phyloP scores from a whole-genome alignment of 257 asterid species.

The Nemophila menziesii region DNA sequence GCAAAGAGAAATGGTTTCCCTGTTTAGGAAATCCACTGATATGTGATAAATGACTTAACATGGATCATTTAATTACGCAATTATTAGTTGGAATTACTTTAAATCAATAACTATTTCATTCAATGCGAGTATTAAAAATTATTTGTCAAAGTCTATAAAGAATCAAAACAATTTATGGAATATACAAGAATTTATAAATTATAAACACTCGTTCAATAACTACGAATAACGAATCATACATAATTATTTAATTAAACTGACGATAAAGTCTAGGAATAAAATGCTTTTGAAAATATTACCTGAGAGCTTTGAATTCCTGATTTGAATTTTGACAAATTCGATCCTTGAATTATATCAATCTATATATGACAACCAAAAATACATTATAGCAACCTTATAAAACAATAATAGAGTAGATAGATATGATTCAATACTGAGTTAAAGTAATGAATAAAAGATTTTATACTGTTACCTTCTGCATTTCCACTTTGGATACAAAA shows the following conservation, averaged over 20 bases:
- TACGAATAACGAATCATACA: not conserved
- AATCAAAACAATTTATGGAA: not conserved
- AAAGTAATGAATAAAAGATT: not conserved
- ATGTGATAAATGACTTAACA: not conserved
- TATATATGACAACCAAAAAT: constrained; percentile 13
- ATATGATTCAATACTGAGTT: not conserved
- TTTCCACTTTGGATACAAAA: constrained; percentile 66
- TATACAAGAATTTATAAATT: not conserved
- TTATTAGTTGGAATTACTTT: not conserved
- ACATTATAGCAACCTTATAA: not conserved
- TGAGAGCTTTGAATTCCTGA: constrained; percentile 78
- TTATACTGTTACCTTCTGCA: constrained; percentile 64
- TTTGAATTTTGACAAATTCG: constrained; percentile 67
- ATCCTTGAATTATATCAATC: constrained; percentile 77
- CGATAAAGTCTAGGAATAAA: not conserved
- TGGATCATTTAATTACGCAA: not conserved
- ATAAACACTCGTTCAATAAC: not conserved
- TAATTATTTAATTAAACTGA: not conserved
- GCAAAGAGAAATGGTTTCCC: constrained; percentile 77
- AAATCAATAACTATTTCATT: not conserved
- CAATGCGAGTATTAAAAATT: too few species aligned
- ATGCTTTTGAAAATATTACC: constrained; percentile 24
- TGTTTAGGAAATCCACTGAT: constrained; percentile 20
- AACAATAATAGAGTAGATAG: not conserved
- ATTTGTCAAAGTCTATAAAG: not conserved